phyloP scores from a whole-genome alignment of 1,139 yeast species.

The Candida dubliniensis region DNA sequence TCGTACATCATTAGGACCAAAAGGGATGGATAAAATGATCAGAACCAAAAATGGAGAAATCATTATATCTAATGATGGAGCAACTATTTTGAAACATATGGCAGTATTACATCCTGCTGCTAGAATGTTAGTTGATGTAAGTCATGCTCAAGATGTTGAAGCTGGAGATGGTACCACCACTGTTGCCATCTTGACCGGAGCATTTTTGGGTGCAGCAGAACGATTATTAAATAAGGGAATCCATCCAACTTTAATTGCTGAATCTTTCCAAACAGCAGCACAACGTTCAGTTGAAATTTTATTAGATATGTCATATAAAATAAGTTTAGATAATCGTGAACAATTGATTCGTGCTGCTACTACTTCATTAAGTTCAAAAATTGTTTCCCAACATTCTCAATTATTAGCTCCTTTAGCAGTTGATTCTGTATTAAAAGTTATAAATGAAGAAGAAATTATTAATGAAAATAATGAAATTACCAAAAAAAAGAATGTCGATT shows the following conservation, averaged over 20 bases:
- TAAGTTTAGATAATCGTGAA: constrained; percentile 74
- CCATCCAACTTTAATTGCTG: constrained; percentile 94
- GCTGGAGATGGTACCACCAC: constrained; percentile 99
- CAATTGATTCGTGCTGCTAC: constrained; percentile 88
- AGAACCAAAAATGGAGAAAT: constrained; percentile 90
- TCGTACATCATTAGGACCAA: constrained; percentile 95
- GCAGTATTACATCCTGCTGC: constrained; percentile 99
- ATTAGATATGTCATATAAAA: constrained; percentile 78
- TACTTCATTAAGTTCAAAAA: constrained; percentile 90
- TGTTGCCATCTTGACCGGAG: constrained; percentile 94
- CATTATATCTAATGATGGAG: constrained; percentile 96
- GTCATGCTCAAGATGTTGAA: constrained; percentile 96
- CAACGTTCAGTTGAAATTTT: constrained; percentile 80
- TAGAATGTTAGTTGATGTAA: constrained; percentile 93
- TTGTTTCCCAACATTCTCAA: constrained; percentile 87
- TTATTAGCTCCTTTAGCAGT: constrained; percentile 92
- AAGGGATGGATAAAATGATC: constrained; percentile 99
- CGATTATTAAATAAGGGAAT: constrained; percentile 84
- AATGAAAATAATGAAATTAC: constrained; percentile 14
- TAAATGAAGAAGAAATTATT: constrained; percentile 35
- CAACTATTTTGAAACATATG: constrained; percentile 94
- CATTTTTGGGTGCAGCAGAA: constrained; percentile 92
- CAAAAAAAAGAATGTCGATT: constrained; percentile 60
- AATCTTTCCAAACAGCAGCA: constrained; percentile 93
- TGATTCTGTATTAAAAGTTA: constrained; percentile 83